Conservation (phyloP, 2,329 filamentous ascomycete genomes). For the Chaetomiaceae sp. region DNA sequence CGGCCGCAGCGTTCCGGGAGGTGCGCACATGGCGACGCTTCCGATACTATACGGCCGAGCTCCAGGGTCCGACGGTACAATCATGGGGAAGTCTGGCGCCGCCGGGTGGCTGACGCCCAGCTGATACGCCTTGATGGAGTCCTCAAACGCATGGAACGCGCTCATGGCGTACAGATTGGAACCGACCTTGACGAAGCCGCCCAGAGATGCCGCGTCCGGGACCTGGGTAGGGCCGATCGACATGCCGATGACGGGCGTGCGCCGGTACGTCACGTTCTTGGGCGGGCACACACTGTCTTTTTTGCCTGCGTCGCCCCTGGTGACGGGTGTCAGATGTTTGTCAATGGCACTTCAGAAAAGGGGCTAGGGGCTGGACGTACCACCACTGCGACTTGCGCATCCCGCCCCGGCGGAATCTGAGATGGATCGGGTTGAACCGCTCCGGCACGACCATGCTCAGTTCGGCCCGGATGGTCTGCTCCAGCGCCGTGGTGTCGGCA, state of each 20-base stretch:
- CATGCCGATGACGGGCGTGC: constrained; percentile 13
- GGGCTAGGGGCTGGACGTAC: neutral
- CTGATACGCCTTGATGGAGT: neutral
- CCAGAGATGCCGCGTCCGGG: constrained; percentile 14
- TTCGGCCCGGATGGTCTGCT: constrained; percentile 4
- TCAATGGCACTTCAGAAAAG: neutral
- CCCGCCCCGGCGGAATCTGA: constrained; percentile 14
- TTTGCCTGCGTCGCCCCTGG: neutral
- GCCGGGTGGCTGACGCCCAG: constrained; percentile 15
- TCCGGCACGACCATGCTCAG: constrained; percentile 2
- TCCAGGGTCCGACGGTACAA: neutral
- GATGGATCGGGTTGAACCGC: constrained; percentile 7
- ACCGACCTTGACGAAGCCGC: constrained; percentile 15
- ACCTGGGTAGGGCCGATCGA: constrained; percentile 15
- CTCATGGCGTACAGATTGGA: constrained; percentile 14
- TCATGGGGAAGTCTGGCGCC: constrained; percentile 1
- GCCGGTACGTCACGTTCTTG: constrained; percentile 13
- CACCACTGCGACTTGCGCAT: neutral
- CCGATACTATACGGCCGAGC: constrained; percentile 10
- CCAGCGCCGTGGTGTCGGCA: neutral
- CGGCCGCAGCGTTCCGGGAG: constrained; percentile 1
- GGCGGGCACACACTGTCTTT: constrained; percentile 12
- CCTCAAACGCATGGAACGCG: constrained; percentile 16
- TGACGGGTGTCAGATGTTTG: neutral
- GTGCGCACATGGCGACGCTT: constrained; percentile 4